phyloP scores from a whole-genome alignment of 1,284 basidiomycete genomes.

The Cryptococcus sp. region DNA sequence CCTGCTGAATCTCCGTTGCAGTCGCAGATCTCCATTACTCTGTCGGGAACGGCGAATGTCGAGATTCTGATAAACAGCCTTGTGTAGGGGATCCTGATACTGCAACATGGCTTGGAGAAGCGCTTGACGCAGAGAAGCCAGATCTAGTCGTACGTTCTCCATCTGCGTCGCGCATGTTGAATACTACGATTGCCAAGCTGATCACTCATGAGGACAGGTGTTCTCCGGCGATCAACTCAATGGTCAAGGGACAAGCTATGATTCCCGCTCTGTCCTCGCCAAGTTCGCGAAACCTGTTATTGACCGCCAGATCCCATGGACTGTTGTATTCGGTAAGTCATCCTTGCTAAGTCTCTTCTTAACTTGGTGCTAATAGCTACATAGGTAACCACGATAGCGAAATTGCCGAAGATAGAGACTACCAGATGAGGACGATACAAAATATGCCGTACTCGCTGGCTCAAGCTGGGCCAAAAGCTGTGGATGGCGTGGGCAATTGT shows the following conservation, averaged over 20 bases:
- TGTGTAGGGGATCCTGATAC: slow-evolving; percentile 72
- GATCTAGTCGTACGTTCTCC: slow-evolving; percentile 71
- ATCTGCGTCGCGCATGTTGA: slow-evolving; percentile 18
- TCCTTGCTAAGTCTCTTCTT: background rate
- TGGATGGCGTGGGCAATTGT: slow-evolving; percentile 87
- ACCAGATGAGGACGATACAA: slow-evolving; percentile 71
- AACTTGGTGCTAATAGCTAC: no score
- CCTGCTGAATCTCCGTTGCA: slow-evolving; percentile 5
- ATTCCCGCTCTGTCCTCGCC: slow-evolving; percentile 77
- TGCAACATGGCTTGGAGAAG: slow-evolving; percentile 64
- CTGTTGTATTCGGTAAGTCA: slow-evolving; percentile 70
- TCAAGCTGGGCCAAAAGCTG: slow-evolving; percentile 71
- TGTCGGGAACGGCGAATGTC: slow-evolving; percentile 69
- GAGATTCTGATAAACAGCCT: slow-evolving; percentile 60
- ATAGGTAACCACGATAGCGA: slow-evolving; percentile 84
- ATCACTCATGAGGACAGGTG: slow-evolving; percentile 20
- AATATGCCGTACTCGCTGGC: slow-evolving; percentile 82
- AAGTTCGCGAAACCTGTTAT: slow-evolving; percentile 81
- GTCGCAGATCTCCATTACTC: slow-evolving; percentile 87
- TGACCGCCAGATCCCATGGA: slow-evolving; percentile 78
- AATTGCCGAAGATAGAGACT: slow-evolving; percentile 60
- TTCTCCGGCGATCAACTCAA: slow-evolving; percentile 81
- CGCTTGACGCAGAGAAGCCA: slow-evolving; percentile 80
- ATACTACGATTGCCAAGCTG: background rate
- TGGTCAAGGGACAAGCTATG: slow-evolving; percentile 85